Evolutionary conservation across 192 early-diverging fungal species (phyloP), one percentile per base, ranked within the genome.

Genomic region (Oehlia diaphana): DNA sequence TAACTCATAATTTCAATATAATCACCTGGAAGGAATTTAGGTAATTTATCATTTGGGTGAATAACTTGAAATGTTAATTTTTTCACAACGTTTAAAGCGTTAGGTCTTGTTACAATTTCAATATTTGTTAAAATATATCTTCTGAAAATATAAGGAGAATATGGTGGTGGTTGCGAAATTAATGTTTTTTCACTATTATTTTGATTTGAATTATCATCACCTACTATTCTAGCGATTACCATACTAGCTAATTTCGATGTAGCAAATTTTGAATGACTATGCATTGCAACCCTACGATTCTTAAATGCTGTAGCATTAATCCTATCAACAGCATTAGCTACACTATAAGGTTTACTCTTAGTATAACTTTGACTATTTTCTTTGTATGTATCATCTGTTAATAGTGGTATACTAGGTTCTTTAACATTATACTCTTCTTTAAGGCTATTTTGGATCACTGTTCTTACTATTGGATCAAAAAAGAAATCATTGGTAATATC

Each of bases 21-120:
- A 37, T 79, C 78, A 4, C 78, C 78, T 2, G 78, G 78, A 28
- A 79, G n/a, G 70, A 79, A 72, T 71, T 26, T 71, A 9, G 66
- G 26, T 50, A 58, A 73, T 44, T 16, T 73, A 9, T 44, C 23
- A 28, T 44, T 42, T 28, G 21, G 71, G 53, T 73, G 71, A 28
- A 73, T 73, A 44, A 50, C 49, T 44, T 44, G 58, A 53, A 79
- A 79, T 8, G 78, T 79, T 2, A 79, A 72, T 37, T 71, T 33
- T 19, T 58, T 69, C 14, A 79, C 78, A 7, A 68, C 66, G 9
- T 61, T 62, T 44, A 8, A 16, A 2, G 76, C 62, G 35, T 35
- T 33, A 28, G 65, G 26, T 47, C 37, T 77, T 8, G 76, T 65
- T 28, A 77, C 39, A 50, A 42, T 28, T 65, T 62, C 47, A 13